Conservation (phyloP, 345 rosid species). For the Rhizophora apiculata region DNA sequence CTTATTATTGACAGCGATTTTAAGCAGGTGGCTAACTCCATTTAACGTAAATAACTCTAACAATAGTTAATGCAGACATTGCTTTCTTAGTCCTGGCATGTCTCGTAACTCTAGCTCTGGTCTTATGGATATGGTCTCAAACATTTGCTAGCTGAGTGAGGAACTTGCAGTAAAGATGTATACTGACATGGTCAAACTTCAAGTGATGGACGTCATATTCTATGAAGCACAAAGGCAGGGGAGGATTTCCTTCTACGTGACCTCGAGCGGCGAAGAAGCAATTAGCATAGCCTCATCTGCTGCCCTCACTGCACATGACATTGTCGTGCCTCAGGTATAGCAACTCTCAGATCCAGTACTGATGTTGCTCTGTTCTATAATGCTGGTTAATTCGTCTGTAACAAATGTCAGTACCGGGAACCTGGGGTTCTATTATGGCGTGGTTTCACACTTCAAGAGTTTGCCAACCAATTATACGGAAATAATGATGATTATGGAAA, state of each 20-base stretch:
- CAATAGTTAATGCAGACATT: not conserved
- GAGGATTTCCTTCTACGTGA: conserved; percentile 65
- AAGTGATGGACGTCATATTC: conserved; percentile 62
- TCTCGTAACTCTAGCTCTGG: too few species aligned
- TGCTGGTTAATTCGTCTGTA: too few species aligned
- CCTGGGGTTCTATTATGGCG: conserved; percentile 76
- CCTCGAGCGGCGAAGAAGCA: conserved; percentile 76
- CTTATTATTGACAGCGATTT: conserved; percentile 23
- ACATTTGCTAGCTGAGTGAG: conserved; percentile 44
- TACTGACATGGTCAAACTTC: conserved; percentile 63
- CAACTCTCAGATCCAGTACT: not conserved
- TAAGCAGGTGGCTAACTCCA: conserved; percentile 35
- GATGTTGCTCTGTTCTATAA: not conserved
- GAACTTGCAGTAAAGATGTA: conserved; percentile 63
- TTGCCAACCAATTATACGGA: conserved; percentile 67
- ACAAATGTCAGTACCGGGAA: conserved; percentile 55
- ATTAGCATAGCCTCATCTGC: conserved; percentile 75
- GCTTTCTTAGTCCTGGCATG: too few species aligned
- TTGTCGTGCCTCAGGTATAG: conserved; percentile 60
- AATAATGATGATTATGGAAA: conserved; percentile 70
- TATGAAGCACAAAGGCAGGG: conserved; percentile 90
- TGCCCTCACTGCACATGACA: conserved; percentile 56
- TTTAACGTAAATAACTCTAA: not conserved
- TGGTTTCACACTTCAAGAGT: conserved; percentile 67
- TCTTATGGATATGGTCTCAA: not conserved